Evolutionary conservation across 805 yeast species (phyloP).

Genomic region (Metschnikowia cerradonensis): DNA sequence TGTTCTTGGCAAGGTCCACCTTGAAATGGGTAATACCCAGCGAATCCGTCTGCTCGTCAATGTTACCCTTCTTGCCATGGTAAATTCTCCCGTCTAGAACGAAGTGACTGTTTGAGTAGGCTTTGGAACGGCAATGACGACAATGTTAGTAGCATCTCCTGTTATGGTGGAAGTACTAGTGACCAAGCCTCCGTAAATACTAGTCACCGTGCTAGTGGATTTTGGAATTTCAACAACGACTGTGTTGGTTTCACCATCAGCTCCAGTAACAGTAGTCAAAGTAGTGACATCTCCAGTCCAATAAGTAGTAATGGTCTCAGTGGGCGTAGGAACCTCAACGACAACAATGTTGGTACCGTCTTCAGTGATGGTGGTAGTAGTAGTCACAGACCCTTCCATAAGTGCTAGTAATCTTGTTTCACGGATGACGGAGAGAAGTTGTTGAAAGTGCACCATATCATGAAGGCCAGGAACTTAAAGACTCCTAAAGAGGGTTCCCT

Average conservation of each 20-base stretch:
- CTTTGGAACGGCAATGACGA: conserved; percentile 11
- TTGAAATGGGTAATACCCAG: conserved; percentile 89
- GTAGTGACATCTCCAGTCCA: conserved; percentile 6
- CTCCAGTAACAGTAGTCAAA: conserved; percentile 4
- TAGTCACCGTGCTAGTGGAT: conserved; percentile 4
- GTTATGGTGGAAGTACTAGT: conserved; percentile 2
- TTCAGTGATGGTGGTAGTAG: neutral
- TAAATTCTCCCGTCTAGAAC: conserved; percentile 29
- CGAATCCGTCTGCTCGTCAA: conserved; percentile 85
- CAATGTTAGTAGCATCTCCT: conserved; percentile 1
- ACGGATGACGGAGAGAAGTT: too few relatives aligned
- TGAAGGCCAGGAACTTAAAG: too few relatives aligned
- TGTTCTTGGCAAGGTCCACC: conserved; percentile 79
- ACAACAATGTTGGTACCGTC: conserved; percentile 4
- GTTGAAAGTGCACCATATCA: too few relatives aligned
- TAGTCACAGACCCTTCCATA: neutral
- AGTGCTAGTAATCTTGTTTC: too few relatives aligned
- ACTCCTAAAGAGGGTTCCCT: too few relatives aligned
- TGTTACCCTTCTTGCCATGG: conserved; percentile 76
- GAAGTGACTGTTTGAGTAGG: conserved; percentile 10
- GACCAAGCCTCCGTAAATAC: neutral
- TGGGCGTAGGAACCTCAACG: conserved; percentile 13
- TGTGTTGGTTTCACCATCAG: conserved; percentile 5
- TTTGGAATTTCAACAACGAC: conserved; percentile 13
- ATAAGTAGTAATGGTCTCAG: conserved; percentile 8